Base-by-base conservation (phyloP, 345 rosid species). In the Syzygium oleosum region DNA sequence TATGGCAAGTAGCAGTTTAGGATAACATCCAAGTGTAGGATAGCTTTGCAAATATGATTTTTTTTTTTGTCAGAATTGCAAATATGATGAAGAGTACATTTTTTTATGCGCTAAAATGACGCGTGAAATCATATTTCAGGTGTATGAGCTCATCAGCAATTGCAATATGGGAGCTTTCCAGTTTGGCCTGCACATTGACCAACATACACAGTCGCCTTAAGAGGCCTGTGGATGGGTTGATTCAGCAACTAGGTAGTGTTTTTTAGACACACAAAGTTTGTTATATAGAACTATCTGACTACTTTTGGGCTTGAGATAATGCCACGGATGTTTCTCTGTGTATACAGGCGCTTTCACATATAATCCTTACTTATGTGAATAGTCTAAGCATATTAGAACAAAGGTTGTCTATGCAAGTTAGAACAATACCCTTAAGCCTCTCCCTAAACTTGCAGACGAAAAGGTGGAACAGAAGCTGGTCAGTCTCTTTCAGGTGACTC, bases 111-210 rank as follows among this genome's bases (percentile, higher is more conserved):
- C 79, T 68, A 68, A 68, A 68, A 31, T 68, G 80, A 34, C 49
- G 3, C 12, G 22, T 34, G 46, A 73, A 19, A 34, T 41, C 46
- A 73, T 38, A 73, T 58, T 87, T 46, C 88, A 87, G 88, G 88
- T 78, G 73, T 56, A 55, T 52, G 43, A 34, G 51, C 58, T 88
- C 91, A 87, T 85, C 84, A 27, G 68, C 89, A 83, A 90, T 56
- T 85, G 94, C 98, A 84, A 91, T 93, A 31, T 94, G 98, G 92
- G 95, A 97, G 90, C 94, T 97, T 87, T 89, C 91, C 25, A 93
- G 96, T 90, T 89, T 95, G 88, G 92, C 88, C 49, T 89, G 85
- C 83, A 93, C 87, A 89, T 87, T 97, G 86, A 91, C 92, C 90
- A 90, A 86, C 85, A 86, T 94, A 56, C 85, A 80, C 88, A 87